Evolutionary conservation across 2,329 filamentous ascomycete species (phyloP).

Genomic region (Ceratocystis papillata): DNA sequence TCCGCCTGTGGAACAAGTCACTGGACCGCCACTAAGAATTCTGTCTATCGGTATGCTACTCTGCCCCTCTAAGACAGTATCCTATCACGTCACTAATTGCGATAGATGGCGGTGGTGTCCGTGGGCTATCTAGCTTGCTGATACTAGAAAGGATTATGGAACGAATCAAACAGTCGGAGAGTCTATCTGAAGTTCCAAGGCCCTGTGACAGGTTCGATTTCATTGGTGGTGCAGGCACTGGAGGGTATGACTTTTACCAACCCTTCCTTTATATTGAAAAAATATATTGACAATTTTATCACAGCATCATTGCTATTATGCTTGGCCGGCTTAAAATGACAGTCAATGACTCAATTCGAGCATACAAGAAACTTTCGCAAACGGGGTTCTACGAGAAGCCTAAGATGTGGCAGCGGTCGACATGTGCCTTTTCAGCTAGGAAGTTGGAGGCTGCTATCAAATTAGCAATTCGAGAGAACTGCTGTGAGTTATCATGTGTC

Average conservation of each 20-base stretch:
- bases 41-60: no score
- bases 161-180: slow-evolving; percentile 22
- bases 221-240: slow-evolving; percentile 30
- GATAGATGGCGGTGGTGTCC: slow-evolving; percentile 28
- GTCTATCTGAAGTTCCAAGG: slow-evolving; percentile 25
- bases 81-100: no score
- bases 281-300: no score
- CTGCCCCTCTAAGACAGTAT: no score
- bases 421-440: background rate
- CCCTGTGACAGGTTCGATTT: slow-evolving; percentile 30
- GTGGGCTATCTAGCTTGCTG: slow-evolving; percentile 28
- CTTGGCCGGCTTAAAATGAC: background rate
- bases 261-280: no score
- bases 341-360: background rate
- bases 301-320: background rate
- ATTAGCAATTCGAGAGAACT: background rate
- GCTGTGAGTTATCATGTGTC: background rate
- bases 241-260: slow-evolving; percentile 26
- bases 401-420: accelerated
- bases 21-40: no score
- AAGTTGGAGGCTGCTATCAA: background rate
- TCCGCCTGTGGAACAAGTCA: accelerated
- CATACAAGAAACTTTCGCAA: background rate
- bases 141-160: slow-evolving; percentile 29
- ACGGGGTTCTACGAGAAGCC: background rate